Conservation (phyloP, 192 early-diverging fungal species). For the Jimgerdemannia flammicorona region DNA sequence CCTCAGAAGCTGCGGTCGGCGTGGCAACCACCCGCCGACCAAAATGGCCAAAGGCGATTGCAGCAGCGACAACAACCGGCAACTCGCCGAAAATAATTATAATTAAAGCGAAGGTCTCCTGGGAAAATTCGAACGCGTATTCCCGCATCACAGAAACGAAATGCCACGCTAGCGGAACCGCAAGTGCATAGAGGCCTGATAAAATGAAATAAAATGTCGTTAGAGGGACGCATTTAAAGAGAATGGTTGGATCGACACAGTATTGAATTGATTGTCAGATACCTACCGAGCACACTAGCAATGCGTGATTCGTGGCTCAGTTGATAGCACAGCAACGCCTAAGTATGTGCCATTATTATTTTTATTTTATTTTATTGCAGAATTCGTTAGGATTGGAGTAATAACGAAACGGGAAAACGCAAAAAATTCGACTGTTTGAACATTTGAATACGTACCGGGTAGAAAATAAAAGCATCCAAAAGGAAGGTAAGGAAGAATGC, state of each 20-base stretch:
- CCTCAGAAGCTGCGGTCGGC: slow-evolving; percentile 12
- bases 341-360: background rate
- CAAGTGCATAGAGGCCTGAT: slow-evolving; percentile 13
- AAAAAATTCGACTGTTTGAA: background rate
- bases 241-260: too few relatives aligned
- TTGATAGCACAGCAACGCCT: slow-evolving; percentile 30
- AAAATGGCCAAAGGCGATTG: slow-evolving; percentile 19
- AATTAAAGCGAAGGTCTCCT: slow-evolving; percentile 16
- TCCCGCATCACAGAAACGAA: slow-evolving; percentile 17
- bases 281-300: slow-evolving; percentile 26
- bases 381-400: background rate
- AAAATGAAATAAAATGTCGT: background rate
- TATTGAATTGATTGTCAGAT: background rate
- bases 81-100: slow-evolving; percentile 15
- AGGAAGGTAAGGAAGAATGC: slow-evolving; percentile 32
- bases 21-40: slow-evolving; percentile 7
- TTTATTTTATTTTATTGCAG: background rate
- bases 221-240: too few relatives aligned
- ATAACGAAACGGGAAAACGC: background rate
- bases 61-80: slow-evolving; percentile 17
- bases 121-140: slow-evolving; percentile 23
- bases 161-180: slow-evolving; percentile 16
- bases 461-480: slow-evolving; percentile 30
- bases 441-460: slow-evolving; percentile 19
- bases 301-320: slow-evolving; percentile 23